These are phyloP conservation scores for Aureobasidium sp. DNA, from an alignment of 2,329 filamentous ascomycete genomes.

Conservation along the genomic window DNA sequence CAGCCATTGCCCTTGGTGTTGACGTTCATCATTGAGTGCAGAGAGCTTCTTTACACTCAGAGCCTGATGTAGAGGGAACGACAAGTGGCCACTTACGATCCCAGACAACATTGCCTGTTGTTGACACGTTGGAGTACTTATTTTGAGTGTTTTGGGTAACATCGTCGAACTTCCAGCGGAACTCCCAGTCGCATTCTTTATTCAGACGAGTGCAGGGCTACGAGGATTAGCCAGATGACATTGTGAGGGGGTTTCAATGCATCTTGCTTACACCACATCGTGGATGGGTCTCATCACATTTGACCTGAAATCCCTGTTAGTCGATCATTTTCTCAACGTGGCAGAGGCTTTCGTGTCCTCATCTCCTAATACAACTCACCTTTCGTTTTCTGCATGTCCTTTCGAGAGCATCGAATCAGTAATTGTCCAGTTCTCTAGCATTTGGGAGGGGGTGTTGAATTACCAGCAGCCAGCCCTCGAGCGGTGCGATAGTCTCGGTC, in stretches of 20 bases:
- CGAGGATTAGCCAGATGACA: not conserved
- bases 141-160: slow-evolving; percentile 27
- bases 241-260: not conserved
- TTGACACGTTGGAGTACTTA: slow-evolving; percentile 40
- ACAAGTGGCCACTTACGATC: slow-evolving; percentile 40
- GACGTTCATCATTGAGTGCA: not conserved
- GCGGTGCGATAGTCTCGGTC: slow-evolving; percentile 45
- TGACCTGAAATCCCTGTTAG: slow-evolving; percentile 36
- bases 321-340: not conserved
- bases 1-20: not conserved
- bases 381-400: slow-evolving; percentile 32
- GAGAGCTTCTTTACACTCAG: not conserved
- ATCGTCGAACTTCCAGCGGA: slow-evolving; percentile 39
- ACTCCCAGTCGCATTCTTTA: slow-evolving; percentile 52
- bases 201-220: slow-evolving; percentile 49
- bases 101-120: slow-evolving; percentile 48
- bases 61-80: not conserved
- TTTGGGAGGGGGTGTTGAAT: slow-evolving; percentile 18
- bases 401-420: slow-evolving; percentile 9
- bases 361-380: slow-evolving; percentile 18
- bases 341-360: slow-evolving; percentile 1
- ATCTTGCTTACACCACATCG: slow-evolving; percentile 43
- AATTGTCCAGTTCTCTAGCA: not conserved
- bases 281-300: slow-evolving; percentile 51
- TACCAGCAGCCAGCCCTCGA: slow-evolving; percentile 50